These are phyloP conservation scores for Mallotus japonicus DNA, from an alignment of 441 rosid genomes.

Conservation along the genomic window DNA sequence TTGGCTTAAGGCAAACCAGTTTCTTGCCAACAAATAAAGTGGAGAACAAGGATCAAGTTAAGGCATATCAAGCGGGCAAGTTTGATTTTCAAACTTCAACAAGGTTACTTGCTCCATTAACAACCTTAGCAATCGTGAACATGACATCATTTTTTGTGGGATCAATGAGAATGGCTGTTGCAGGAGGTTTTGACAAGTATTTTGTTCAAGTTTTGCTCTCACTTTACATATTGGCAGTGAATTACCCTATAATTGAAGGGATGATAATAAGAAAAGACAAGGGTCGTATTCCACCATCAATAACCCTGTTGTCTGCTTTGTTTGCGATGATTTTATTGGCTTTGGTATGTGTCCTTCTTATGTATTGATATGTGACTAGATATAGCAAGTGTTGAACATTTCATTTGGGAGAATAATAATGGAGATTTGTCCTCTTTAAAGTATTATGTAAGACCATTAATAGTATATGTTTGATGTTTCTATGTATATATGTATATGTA, in stretches of 20 bases:
- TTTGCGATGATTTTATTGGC: slow-evolving; percentile 19
- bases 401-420: background rate
- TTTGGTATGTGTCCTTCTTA: slow-evolving; percentile 20
- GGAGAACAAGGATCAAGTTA: slow-evolving; percentile 22
- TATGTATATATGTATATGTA: too few species aligned
- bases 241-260: slow-evolving; percentile 41
- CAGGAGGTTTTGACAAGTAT: slow-evolving; percentile 24
- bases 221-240: slow-evolving; percentile 27
- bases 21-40: slow-evolving; percentile 43
- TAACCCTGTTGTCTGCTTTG: slow-evolving; percentile 22
- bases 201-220: slow-evolving; percentile 32
- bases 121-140: slow-evolving; percentile 30
- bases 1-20: slow-evolving; percentile 34
- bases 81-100: slow-evolving; percentile 36
- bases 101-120: slow-evolving; percentile 36
- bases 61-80: slow-evolving; percentile 31
- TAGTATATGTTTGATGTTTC: too few species aligned
- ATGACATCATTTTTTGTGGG: slow-evolving; percentile 26
- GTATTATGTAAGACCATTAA: too few species aligned
- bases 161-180: slow-evolving; percentile 13
- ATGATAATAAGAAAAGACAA: slow-evolving; percentile 41
- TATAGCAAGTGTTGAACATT: too few species aligned
- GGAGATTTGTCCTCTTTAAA: background rate
- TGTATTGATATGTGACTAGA: background rate
- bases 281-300: slow-evolving; percentile 32